Evolutionary conservation across 1,284 basidiomycete genomes (phyloP).

Genomic region (Naganishia sp.): DNA sequence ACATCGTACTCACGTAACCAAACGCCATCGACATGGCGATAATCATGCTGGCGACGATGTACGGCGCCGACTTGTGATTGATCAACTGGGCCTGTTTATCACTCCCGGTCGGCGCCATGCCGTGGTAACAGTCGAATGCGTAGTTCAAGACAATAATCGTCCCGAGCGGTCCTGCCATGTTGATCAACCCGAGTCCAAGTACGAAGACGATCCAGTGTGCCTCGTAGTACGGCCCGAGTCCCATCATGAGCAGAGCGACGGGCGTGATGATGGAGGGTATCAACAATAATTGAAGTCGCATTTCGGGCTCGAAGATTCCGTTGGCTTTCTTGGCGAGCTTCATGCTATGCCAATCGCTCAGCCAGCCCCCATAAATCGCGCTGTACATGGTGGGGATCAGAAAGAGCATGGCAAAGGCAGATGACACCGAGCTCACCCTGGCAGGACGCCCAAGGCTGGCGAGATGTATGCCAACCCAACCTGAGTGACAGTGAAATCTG

Average conservation of each 20-base stretch:
- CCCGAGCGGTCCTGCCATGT: conserved; percentile 35
- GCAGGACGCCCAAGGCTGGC: conserved; percentile 9
- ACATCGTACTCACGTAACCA: conserved; percentile 36
- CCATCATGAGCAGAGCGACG: conserved; percentile 38
- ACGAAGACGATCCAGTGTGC: conserved; percentile 41
- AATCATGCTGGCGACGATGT: conserved; percentile 32
- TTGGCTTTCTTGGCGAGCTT: conserved; percentile 31
- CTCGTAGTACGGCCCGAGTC: conserved; percentile 37
- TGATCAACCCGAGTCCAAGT: conserved; percentile 33
- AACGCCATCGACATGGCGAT: conserved; percentile 35
- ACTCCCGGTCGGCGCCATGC: conserved; percentile 30
- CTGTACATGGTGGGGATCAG: neutral
- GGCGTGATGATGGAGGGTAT: conserved; percentile 34
- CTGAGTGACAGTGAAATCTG: conserved; percentile 5
- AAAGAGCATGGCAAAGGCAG: neutral
- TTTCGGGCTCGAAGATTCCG: conserved; percentile 39
- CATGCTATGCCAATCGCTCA: conserved; percentile 22
- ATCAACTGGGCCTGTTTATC: conserved; percentile 30
- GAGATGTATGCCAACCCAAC: conserved; percentile 15
- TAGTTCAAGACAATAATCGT: conserved; percentile 36
- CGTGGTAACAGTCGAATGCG: conserved; percentile 38
- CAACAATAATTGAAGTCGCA: conserved; percentile 36
- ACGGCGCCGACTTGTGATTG: conserved; percentile 36
- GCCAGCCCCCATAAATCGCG: conserved; percentile 12
- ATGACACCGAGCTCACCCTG: neutral